Base-by-base conservation (phyloP, 2,329 filamentous ascomycete species). In the Kalmusia sp. region DNA sequence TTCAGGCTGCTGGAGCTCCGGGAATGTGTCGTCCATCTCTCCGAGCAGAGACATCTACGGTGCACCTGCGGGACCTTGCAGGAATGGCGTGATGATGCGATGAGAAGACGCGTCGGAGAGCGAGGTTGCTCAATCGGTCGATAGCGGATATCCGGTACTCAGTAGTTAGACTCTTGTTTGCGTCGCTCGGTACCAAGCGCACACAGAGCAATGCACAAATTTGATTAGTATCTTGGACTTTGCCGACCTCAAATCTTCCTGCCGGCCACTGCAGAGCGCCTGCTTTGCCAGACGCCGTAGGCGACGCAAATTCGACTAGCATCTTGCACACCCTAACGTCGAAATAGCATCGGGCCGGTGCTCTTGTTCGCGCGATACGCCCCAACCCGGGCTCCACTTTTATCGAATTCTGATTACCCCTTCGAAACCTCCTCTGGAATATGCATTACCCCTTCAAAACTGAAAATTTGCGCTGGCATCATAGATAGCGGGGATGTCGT, bases 1-100 rank as follows among this genome's bases (percentile, higher is more conserved):
- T 73, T 96, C 91, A 9, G 88, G 89, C 28, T 71, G 61, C 54
- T 72, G 68, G 6, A 73, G 47, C 54, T 74, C 71, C 19, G 64
- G 49, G 33, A 59, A 65, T 8, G 54, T 35, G 30, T 66, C 64
- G 53, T 66, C 62, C 67, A 69, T 70, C n/a, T 62, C 47, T 38
- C 48, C 28, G 25, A 54, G 37, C 24, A 60, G 51, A 44, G 37
- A 41, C 52, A 50, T 54, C 4, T 19, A 30, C n/a, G 14, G 14
- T 44, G 34, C 41, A 24, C 33, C 28, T 39, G 24, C 47, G 19
- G 14, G 24, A 28, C 6, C 14, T 17, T n/a, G 14, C 35, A 12
- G 33, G 6, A 17, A 21, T 37, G 44, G 24, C 12, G 44, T 46
- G 43, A 21, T 34, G 21, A 21, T 35, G 30, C 30, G 30, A n/a